Evolutionary conservation across 176 grass and related monocot species (phyloP), one percentile per base, ranked within the genome.

Genomic region (Hordeum marinum): DNA sequence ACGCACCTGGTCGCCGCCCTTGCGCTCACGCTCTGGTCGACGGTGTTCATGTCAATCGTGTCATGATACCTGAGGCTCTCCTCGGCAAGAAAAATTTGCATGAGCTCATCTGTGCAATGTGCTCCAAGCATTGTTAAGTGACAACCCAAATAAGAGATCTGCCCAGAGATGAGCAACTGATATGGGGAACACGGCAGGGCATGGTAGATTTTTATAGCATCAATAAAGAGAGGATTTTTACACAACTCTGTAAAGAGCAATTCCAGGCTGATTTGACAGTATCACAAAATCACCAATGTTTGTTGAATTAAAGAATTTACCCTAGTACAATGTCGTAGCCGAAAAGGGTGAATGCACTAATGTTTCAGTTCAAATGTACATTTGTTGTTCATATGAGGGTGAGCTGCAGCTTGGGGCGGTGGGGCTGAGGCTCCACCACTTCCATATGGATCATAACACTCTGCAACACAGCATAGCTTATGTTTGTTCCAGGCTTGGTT

Each of bases 371-470:
- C 25, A 35, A 27, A 37, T 63, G 78, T 42, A 83, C 57, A 82
- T 73, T 58, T 79, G 14, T 14, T 75, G 14, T 15, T 83, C 83
- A 98, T 77, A 94, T 89, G 31, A 98, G 89, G 37, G 93, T 95
- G 71, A 98, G 96, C 79, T 98, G 87, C 71, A 98, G 88, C 82
- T 98, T 95, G 26, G 96, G 96, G n/a, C 96, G 89, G 86, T 95
- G 91, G 18, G 96, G 91, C 81, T 98, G 96, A 35, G 96, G 96
- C 71, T 98, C 96, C 6, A 95, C 93, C 25, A 98, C 96, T 84
- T 95, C 96, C 96, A 98, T 98, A 54, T 94, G 96, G 80, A 98
- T 92, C 83, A 70, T 95, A 15, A 98, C 96, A 26, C 81, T 79
- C 67, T 98, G 93, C 74, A 98, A 75, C 59, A 98, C 45, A 62